A percentile compares a stretch with the other conserved stretches of the same genome.
phyloP scores from a whole-genome alignment of 441 rosid species.

The Populus hybrid region DNA sequence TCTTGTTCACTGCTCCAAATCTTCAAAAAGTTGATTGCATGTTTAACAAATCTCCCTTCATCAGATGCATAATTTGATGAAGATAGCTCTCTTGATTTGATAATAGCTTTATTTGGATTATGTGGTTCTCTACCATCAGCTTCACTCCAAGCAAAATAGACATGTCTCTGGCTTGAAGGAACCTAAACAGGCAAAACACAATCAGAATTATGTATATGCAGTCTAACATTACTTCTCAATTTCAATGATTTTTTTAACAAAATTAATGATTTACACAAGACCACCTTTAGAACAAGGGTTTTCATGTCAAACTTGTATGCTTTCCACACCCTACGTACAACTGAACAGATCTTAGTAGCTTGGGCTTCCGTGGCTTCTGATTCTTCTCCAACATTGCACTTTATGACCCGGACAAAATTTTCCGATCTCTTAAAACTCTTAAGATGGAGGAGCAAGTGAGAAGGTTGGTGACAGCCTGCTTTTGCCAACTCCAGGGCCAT shows the following conservation, averaged over 20 bases:
- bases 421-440: constrained; percentile 86
- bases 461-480: constrained; percentile 76
- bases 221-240: neutral
- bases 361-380: constrained; percentile 62
- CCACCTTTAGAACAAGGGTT: constrained; percentile 67
- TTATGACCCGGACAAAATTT: constrained; percentile 80
- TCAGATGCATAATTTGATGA: constrained; percentile 50
- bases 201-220: constrained; percentile 14
- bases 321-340: constrained; percentile 87
- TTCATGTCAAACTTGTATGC: constrained; percentile 59
- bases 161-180: constrained; percentile 90
- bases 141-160: constrained; percentile 74
- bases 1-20: constrained; percentile 94
- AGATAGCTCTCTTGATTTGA: constrained; percentile 61
- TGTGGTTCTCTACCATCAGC: constrained; percentile 46
- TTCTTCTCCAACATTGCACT: constrained; percentile 64
- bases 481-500: constrained; percentile 95
- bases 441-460: constrained; percentile 90
- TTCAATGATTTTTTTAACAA: neutral
- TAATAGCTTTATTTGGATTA: constrained; percentile 43
- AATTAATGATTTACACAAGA: constrained; percentile 2
- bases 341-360: constrained; percentile 85
- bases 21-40: constrained; percentile 71
- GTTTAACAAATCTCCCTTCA: constrained; percentile 67
- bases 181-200: constrained; percentile 43